Evolutionary conservation across 2,329 filamentous ascomycete species (phyloP), one percentile per base, ranked within the genome.

Genomic region (Calonectria henricotiae): DNA sequence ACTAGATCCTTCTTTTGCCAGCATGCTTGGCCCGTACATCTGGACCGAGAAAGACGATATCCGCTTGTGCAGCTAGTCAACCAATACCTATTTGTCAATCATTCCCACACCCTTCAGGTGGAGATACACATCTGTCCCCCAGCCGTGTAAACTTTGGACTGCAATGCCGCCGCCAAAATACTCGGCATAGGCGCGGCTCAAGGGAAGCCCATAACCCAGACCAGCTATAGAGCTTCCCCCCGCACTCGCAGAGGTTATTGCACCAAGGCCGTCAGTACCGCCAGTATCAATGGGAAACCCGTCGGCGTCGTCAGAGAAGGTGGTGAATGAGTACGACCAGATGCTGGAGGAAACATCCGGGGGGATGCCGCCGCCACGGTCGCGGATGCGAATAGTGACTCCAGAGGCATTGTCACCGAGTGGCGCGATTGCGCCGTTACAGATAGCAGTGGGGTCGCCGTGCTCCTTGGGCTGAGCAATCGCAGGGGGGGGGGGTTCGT

Each of bases 241-340:
- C 0, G 89, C 90, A 65, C 91, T 92, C 35, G 91, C 90, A 1
- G 89, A 89, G 1, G 93, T 92, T 60, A 98, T 92, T 5, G 92
- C 91, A 77, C 92, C 93, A 71, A 98, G 83, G 0, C 93, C 93
- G 35, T 84, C 83, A 35, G 80, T 81, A 49, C 82, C 80, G 51
- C 83, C 82, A 41, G 83, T 80, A 9, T 84, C 82, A 23, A 82
- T 82, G 35, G 82, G 80, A 55, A 84, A 74, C 5, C 85, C 84
- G 47, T 84, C 79, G 6, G 70, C 44, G 68, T 89, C 86, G 71
- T 89, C 94, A 67, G 90, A 92, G 82, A 98, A 98, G 0, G 96
- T 99, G 23, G 96, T 98, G 81, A 98, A 99, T 72, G 94, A 96
- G 81, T 98, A 99, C 7, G 95, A 95, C 95, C 96, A 99, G 69